A percentile compares a stretch with the other conserved stretches of the same genome.
Conservation (phyloP, 1,284 basidiomycete species). For the Peniophora sp. region DNA sequence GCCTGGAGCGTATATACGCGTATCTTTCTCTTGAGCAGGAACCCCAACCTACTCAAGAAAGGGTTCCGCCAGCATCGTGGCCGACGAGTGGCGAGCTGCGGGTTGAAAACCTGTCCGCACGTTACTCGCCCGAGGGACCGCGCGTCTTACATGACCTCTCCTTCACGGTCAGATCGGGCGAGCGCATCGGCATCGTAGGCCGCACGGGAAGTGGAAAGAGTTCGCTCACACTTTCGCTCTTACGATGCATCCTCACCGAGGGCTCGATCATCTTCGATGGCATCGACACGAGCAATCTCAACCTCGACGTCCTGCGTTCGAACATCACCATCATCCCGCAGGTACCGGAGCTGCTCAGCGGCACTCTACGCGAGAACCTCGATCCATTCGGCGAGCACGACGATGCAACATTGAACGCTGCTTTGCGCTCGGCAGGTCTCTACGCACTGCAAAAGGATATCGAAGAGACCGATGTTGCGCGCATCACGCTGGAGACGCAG, state of each 20-base stretch:
- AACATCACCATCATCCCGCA: constrained; percentile 43
- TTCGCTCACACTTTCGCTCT: constrained; percentile 30
- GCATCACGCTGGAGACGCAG: constrained; percentile 26
- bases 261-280: constrained; percentile 34
- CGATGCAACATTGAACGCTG: constrained; percentile 51
- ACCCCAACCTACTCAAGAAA: constrained; percentile 35
- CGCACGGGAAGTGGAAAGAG: constrained; percentile 72
- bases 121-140: constrained; percentile 38
- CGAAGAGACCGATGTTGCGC: constrained; percentile 42
- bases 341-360: constrained; percentile 55
- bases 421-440: constrained; percentile 46
- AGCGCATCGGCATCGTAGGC: constrained; percentile 55
- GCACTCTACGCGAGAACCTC: constrained; percentile 48
- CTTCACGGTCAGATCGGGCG: constrained; percentile 39
- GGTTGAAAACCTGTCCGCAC: constrained; percentile 53
- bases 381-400: constrained; percentile 72
- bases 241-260: constrained; percentile 35
- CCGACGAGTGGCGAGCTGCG: constrained; percentile 62
- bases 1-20: constrained; percentile 69
- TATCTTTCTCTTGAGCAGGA: constrained; percentile 73
- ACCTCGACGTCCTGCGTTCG: constrained; percentile 50
- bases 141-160: constrained; percentile 39
- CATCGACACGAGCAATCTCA: constrained; percentile 31
- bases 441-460: constrained; percentile 41
- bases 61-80: constrained; percentile 72